A percentile compares a stretch with the other conserved stretches of the same genome.
These are phyloP conservation scores for Graphilbum fragrans DNA, from an alignment of 2,329 filamentous ascomycete species.

Conservation along the genomic window DNA sequence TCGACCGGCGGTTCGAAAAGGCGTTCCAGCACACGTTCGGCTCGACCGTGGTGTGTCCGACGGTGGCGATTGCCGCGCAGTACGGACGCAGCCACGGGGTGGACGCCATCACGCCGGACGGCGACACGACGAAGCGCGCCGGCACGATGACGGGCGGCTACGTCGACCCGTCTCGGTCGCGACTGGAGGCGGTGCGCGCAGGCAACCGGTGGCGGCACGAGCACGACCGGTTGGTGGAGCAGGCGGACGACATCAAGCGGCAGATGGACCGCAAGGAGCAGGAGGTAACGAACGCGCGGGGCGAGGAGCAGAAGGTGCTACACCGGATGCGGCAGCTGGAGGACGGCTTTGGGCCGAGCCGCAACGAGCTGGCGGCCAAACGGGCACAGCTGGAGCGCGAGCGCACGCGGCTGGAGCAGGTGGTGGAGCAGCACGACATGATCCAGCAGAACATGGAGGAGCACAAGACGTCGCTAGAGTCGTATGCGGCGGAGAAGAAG, in stretches of 20 bases:
- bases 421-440: constrained; percentile 49
- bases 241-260: constrained; percentile 52
- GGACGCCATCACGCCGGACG: constrained; percentile 86
- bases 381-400: constrained; percentile 62
- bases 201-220: constrained; percentile 65
- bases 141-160: constrained; percentile 93
- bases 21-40: constrained; percentile 94
- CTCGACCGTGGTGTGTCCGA: constrained; percentile 88
- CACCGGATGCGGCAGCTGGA: constrained; percentile 69
- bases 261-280: constrained; percentile 75
- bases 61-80: constrained; percentile 73
- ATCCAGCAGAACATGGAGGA: constrained; percentile 65
- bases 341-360: constrained; percentile 68
- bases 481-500: constrained; percentile 67
- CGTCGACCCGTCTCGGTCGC: constrained; percentile 74
- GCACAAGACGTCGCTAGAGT: constrained; percentile 61
- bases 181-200: constrained; percentile 70
- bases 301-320: constrained; percentile 71
- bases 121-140: constrained; percentile 88
- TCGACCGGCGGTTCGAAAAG: constrained; percentile 62
- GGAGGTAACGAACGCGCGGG: constrained; percentile 75
- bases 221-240: constrained; percentile 53
- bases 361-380: constrained; percentile 64
- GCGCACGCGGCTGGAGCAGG: constrained; percentile 61
- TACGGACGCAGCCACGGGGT: constrained; percentile 88